A percentile compares a stretch with the other conserved stretches of the same genome.
Conservation (phyloP, 1,139 yeast species). For the Geotrichum klebahnii region DNA sequence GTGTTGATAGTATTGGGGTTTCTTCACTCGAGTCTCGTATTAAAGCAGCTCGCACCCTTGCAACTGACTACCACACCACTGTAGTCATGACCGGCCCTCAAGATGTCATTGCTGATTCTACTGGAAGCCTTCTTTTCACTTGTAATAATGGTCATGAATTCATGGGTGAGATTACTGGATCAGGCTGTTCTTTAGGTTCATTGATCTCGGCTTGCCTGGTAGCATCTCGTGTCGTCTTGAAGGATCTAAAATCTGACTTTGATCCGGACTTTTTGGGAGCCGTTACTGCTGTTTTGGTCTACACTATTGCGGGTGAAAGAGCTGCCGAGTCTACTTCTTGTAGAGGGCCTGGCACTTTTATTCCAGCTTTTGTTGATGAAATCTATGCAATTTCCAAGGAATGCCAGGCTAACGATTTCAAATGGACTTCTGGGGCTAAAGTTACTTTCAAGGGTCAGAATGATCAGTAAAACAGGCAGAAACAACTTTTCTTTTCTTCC, state of each 20-base stretch:
- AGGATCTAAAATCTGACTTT: too few relatives aligned
- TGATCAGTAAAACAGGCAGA: too few relatives aligned
- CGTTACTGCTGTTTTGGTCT: constrained; percentile 55
- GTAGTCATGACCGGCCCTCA: constrained; percentile 66
- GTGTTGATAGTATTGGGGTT: constrained; percentile 38
- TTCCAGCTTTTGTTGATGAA: constrained; percentile 47
- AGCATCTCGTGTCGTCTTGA: constrained; percentile 16
- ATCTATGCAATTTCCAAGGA: constrained; percentile 35
- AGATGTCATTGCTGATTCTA: constrained; percentile 50
- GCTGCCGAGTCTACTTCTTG: constrained; percentile 43
- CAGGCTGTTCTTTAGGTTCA: constrained; percentile 84
- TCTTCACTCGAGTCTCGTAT: constrained; percentile 33
- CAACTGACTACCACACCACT: constrained; percentile 53
- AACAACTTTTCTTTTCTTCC: too few relatives aligned
- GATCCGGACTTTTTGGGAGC: constrained; percentile 47
- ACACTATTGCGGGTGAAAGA: constrained; percentile 51
- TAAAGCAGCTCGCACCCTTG: constrained; percentile 47
- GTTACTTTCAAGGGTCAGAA: background rate
- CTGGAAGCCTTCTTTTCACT: constrained; percentile 33
- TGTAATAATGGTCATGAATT: constrained; percentile 60
- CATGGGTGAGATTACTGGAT: constrained; percentile 78
- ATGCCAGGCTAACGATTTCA: constrained; percentile 24
- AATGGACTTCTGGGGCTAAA: constrained; percentile 23
- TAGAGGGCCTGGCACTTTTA: constrained; percentile 51
- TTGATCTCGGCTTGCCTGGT: constrained; percentile 61